These are phyloP conservation scores for Cyclostephanos invisitatus DNA, from an alignment of 108 stramenopile species.

Conservation along the genomic window DNA sequence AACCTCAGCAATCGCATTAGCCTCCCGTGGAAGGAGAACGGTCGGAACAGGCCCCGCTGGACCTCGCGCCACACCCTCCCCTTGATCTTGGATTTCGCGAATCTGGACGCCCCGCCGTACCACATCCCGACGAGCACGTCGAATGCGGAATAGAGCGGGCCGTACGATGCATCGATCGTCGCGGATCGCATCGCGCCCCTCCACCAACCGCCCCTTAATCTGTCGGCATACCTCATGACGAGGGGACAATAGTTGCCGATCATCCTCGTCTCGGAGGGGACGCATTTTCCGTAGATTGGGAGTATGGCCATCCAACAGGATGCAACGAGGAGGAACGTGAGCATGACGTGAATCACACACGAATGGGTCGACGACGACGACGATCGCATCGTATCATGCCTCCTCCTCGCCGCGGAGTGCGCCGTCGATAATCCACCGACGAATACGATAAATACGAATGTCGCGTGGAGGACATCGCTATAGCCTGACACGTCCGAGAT, in stretches of 20 bases:
- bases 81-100: constrained; percentile 29
- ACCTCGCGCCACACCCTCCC: constrained; percentile 25
- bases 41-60: constrained; percentile 28
- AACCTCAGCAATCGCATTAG: constrained; percentile 17
- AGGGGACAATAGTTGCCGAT: constrained; percentile 16
- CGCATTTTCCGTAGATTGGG: constrained; percentile 29
- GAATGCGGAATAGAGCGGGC: constrained; percentile 30
- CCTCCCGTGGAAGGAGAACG: constrained; percentile 36
- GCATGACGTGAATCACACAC: neutral
- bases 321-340: neutral
- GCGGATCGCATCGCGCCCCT: neutral
- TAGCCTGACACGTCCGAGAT: neutral
- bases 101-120: constrained; percentile 5
- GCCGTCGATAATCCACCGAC: neutral
- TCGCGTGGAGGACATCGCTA: constrained; percentile 10
- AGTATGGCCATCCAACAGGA: constrained; percentile 17
- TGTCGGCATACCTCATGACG: neutral
- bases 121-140: constrained; percentile 18
- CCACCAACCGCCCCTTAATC: constrained; percentile 1
- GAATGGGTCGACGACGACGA: neutral
- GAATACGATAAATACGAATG: constrained; percentile 9
- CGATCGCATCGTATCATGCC: neutral
- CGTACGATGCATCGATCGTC: neutral
- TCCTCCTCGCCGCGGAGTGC: neutral
- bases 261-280: neutral